phyloP scores from a whole-genome alignment of 2,329 filamentous ascomycete species.

The Beauveria pseudobassiana region DNA sequence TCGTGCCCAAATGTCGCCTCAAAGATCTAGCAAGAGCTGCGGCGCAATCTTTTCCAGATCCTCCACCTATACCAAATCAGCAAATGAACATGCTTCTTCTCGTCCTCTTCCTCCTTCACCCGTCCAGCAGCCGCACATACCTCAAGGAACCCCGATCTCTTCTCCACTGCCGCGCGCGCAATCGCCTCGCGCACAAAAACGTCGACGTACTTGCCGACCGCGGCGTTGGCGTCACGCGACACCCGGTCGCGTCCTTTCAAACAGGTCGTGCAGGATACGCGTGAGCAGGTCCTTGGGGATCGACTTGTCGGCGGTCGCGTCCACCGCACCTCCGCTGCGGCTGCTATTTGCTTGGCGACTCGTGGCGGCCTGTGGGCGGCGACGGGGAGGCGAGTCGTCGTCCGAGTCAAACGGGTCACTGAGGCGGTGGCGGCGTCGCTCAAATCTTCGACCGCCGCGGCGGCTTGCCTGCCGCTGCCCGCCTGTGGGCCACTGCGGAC shows the following conservation, averaged over 20 bases:
- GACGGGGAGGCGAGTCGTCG: conserved; percentile 17
- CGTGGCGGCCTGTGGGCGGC: conserved; percentile 11
- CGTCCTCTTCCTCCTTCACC: background rate
- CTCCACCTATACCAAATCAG: conserved; percentile 52
- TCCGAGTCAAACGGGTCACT: conserved; percentile 29
- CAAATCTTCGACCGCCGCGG: conserved; percentile 16
- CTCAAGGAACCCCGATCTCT: conserved; percentile 64
- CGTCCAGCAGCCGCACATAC: conserved; percentile 29
- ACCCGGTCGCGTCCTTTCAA: conserved; percentile 67
- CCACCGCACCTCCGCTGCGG: conserved; percentile 17
- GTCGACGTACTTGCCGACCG: conserved; percentile 80
- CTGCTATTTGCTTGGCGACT: conserved; percentile 3
- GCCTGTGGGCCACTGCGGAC: conserved; percentile 30
- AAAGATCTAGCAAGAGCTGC: conserved; percentile 82
- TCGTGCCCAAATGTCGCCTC: conserved; percentile 19
- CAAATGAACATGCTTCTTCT: background rate
- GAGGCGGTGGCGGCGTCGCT: conserved; percentile 17
- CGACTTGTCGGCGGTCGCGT: conserved; percentile 31
- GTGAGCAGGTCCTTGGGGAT: conserved; percentile 72
- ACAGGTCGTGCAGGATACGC: conserved; percentile 70
- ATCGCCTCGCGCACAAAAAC: conserved; percentile 87
- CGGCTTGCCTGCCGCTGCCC: conserved; percentile 17
- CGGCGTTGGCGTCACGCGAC: conserved; percentile 66
- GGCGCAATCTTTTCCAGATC: conserved; percentile 84
- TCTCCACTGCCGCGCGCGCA: conserved; percentile 67